Evolutionary conservation across 805 yeast species (phyloP), one percentile per base, ranked within the genome.

Genomic region (Millerozyma acaciae): DNA sequence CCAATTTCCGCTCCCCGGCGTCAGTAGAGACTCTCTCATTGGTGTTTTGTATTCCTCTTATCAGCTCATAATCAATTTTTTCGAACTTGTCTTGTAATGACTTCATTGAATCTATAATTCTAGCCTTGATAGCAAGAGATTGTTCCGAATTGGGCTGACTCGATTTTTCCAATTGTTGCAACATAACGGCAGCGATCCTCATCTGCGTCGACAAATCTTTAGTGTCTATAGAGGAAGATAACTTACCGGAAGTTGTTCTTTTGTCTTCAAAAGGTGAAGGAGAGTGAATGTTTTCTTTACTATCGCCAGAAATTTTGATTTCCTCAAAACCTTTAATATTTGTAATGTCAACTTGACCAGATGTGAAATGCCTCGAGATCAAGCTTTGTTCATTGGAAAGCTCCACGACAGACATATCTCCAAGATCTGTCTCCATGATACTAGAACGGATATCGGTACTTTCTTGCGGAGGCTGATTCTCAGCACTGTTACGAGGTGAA

Each of bases 171-270:
- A 93, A 62, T 55, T 93, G 98, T 7, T 88, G 78, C 17, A 93
- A 64, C 95, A 93, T 93, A 4, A 93, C 84, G 1, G 97, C 85
- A 0, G 98, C 97, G 17, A 95, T 89, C 45, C 97, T 74, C 90
- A 93, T 86, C 56, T 93, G 97, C 6, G 86, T 81, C 0, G 96
- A 94, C 21, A 87, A 57, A 40, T 76, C 79, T 29, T 76, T 60
- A 2, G 61, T 43, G 16, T 28, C 25, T 8, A 28, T 13, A 12
- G 12, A 6, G 10, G 20, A 25, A 20, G 32, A n/a, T 7, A 20
- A 20, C 6, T 28, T 25, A 7, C 47, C 31, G 9, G 32, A 31
- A 48, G 56, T 30, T 46, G 42, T 6, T 15, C 25, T 28, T 14
- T 26, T 28, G 5, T 18, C 25, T 12, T 40, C 28, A n/a, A 8